Evolutionary conservation across 2,329 filamentous ascomycete genomes (phyloP), one percentile per base, ranked within the genome.

Genomic region (Aspergillus latus): DNA sequence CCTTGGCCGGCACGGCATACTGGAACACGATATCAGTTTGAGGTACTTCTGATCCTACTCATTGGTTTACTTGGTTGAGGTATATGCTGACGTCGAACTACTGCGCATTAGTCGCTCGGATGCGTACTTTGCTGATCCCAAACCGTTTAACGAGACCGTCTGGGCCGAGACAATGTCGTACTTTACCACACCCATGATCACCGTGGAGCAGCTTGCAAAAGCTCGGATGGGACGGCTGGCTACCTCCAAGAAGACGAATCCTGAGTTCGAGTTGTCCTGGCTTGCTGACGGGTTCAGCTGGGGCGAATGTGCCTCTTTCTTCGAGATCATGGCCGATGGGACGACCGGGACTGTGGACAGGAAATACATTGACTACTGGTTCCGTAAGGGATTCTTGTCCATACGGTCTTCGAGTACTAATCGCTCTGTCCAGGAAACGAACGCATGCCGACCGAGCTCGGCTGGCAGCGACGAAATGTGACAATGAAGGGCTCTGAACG

Each of bases 111-210:
- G 57, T 37, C 59, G 59, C 32, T 55, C 54, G 10, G 59, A 61
- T n/a, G 49, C 49, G 1, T 61, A 59, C 52, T 61, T 61, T 15
- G 57, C 54, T 8, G 47, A 61, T 34, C 55, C 55, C 11, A 59
- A 58, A 39, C 49, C 50, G n/a, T 61, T 61, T 54, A 61, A 61
- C 43, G 54, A 53, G 13, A 61, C 52, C 21, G 55, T 61, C 28
- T 61, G 58, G 57, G 49, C 49, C 7, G 54, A 61, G 43, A 61
- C 59, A 15, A 48, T 42, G 1, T 54, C 49, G 4, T 59, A 61
- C 49, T 61, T 59, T 46, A 57, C 57, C 10, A 45, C 30, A 9
- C 47, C 54, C 8, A 48, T 58, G 42, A 57, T 61, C 32, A 57
- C 58, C 36, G 37, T 58, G 1, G 26, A 53, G 0, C 49, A 56